Evolutionary conservation across 805 yeast species (phyloP).

Genomic region (Candida succiphila): DNA sequence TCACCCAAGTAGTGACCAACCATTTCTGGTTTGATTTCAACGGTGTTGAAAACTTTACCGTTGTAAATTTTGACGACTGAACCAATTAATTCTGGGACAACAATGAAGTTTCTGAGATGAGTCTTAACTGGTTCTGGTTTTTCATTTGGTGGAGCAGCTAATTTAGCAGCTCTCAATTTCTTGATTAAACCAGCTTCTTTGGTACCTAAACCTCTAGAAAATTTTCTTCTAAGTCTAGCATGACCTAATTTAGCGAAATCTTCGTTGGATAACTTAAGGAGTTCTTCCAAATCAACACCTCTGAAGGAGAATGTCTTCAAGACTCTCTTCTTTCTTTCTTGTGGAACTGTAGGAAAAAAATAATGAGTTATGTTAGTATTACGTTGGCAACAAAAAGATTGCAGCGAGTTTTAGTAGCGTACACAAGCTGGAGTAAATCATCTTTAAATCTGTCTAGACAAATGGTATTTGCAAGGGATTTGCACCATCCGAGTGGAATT

Average conservation of each 20-base stretch:
- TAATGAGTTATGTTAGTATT: conserved; percentile 16
- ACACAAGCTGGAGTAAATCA: no score
- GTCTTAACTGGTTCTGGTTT: conserved; percentile 98
- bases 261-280: conserved; percentile 89
- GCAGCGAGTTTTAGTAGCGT: no score
- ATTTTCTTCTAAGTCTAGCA: conserved; percentile 99
- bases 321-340: conserved; percentile 71
- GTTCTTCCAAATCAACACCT: conserved; percentile 95
- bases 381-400: background rate
- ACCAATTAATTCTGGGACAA: conserved; percentile 99
- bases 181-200: conserved; percentile 94
- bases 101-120: conserved; percentile 97
- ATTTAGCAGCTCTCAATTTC: conserved; percentile 96
- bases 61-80: conserved; percentile 98
- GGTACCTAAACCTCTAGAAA: conserved; percentile 92
- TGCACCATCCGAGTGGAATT: background rate
- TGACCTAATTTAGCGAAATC: conserved; percentile 94
- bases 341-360: conserved; percentile 28
- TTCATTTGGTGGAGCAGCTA: conserved; percentile 82
- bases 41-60: conserved; percentile 99
- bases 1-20: conserved; percentile 99
- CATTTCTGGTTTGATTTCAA: conserved; percentile 99
- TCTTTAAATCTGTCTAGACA: no score
- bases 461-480: no score
- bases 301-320: conserved; percentile 97